Evolutionary conservation across 225 moss, liverwort and hornwort genomes (phyloP).

Genomic region (Straminergon stramineum): DNA sequence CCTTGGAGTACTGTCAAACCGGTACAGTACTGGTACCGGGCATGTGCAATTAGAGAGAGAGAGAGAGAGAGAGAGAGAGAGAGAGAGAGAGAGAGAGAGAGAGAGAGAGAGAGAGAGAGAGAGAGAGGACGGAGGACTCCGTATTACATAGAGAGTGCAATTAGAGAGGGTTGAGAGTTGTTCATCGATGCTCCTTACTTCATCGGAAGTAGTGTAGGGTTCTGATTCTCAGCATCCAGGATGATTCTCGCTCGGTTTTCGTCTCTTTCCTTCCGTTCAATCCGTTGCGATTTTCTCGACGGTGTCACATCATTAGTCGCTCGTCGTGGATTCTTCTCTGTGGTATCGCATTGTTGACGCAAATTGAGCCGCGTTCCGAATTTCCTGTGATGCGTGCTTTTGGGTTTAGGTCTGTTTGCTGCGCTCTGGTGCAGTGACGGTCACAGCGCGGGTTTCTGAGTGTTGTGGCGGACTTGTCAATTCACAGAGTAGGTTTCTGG

Average conservation of each 20-base stretch:
- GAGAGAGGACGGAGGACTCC: no score
- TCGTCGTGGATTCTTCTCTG: neutral
- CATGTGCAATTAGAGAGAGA: neutral
- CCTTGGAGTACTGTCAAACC: neutral
- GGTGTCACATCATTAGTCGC: neutral
- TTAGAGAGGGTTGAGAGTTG: neutral
- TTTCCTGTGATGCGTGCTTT: neutral
- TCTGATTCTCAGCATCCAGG: neutral
- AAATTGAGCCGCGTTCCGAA: neutral
- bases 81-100: no score
- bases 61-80: no score
- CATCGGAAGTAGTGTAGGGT: neutral
- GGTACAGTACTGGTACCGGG: neutral
- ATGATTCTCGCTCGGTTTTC: neutral
- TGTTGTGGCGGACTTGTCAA: neutral
- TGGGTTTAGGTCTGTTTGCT: neutral
- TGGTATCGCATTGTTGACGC: neutral
- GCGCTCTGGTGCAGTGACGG: neutral
- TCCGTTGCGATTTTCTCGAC: neutral
- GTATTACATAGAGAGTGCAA: neutral
- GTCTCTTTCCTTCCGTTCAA: neutral
- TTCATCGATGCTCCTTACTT: neutral
- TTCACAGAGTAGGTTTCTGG: neutral
- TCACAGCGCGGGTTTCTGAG: neutral
- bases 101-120: no score